Evolutionary conservation across 441 rosid genomes (phyloP), one percentile per base, ranked within the genome.

Genomic region (Pelargonium cotyledonis): DNA sequence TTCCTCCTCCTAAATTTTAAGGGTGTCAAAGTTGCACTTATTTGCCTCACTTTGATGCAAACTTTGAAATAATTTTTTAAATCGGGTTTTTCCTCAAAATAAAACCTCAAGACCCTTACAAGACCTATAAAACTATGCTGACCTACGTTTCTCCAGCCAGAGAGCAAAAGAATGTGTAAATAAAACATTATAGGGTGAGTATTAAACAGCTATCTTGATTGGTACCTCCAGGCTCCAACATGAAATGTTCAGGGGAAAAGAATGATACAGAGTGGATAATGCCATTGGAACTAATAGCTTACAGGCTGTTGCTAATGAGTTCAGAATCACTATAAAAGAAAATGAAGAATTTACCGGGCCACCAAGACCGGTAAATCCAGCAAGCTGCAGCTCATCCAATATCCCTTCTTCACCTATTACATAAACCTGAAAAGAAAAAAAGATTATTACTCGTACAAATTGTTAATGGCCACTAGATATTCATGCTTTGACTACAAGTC

Each of bases 391-490:
- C 79, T 88, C 90, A 70, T 88, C 87, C 70, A 82, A 38, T 72
- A 88, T 71, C 65, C 93, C 93, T 62, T 86, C 88, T 8, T 87
- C 86, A 26, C 93, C 93, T 51, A 88, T 78, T 38, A 84, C 93
- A 72, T 88, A 88, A 71, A 86, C 88, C 92, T 88, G 79, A 65
- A 68, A 67, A 66, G n/a, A 1, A 7, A 43, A 53, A 68, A 67
- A 53, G 65, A 12, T 23, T 1, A 65, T 7, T n/a, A 71, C 4
- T 55, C 58, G 57, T 57, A 47, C 12, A 66, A 10, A 40, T 38
- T 23, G 8, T 3, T 72, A 23, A 60, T 10, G 6, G 15, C 62
- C 15, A 26, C 12, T 4, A 61, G 7, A 23, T 4, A 63, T n/a
- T 11, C 61, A 67, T n/a, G 46, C 4, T 51, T 49, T 8, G 57